Base-by-base conservation (phyloP, 2,329 filamentous ascomycete species). In the Cercospora zeae-maydis region DNA sequence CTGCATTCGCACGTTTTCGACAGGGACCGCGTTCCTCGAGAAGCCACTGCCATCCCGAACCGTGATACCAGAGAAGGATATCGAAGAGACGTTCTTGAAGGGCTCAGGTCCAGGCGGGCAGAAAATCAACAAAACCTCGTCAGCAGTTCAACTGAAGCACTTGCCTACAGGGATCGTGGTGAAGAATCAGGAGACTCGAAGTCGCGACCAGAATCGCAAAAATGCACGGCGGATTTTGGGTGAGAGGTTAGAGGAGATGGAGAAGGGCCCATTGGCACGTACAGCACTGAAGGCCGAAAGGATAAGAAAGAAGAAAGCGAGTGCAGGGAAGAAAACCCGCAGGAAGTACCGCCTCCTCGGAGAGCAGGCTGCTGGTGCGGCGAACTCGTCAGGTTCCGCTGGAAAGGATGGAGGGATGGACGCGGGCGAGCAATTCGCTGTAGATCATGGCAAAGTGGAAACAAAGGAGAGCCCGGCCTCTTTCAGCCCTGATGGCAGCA, bases 121-220 rank as follows among this genome's bases (percentile, higher is more conserved):
- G 75, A 97, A 97, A 76, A 98, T 98, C 79, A 99, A 99, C 79
- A 99, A 99, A 86, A 99, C 95, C 27, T 92, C 88, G 68, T 97
- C 91, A 0, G 93, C 93, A 37, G 93, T 97, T 2, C 95, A 99
- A 75, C 82, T 99, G 36, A 95, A 89, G 69, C 95, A 99, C 76
- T 79, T 90, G 14, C 92, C 93, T 5, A 96, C 93, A 0, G 93
- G 93, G 65, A 86, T 97, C 58, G 93, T 98, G 13, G 86, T 99
- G 66, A 99, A 99, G 79, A 93, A 87, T 61, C 95, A 99, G 78
- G 92, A 89, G 19, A 98, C 95, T 8, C 88, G 95, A 53, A 96
- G 91, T 1, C 86, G 92, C 16, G 85, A 85, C 62, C 90, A 96
- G 77, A 99, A 99, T 75, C 86, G 93, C 66, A 93, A 90, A 76